These are phyloP conservation scores for Linaria vulgaris DNA, from an alignment of 257 asterid species.

Conservation along the genomic window DNA sequence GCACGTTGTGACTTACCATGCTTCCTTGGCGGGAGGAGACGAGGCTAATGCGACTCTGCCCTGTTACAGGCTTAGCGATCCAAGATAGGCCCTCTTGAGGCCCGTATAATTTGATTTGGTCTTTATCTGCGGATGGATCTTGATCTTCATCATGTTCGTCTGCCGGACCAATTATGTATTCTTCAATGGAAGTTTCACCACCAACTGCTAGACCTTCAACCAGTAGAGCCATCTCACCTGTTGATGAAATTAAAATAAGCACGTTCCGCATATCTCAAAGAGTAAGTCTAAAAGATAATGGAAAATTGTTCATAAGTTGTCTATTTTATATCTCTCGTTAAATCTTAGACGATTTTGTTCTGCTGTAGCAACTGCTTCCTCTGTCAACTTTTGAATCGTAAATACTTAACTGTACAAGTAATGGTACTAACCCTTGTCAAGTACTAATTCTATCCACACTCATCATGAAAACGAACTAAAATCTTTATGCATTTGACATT, in stretches of 20 bases:
- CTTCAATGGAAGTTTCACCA: slow-evolving; percentile 65
- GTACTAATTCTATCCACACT: not conserved
- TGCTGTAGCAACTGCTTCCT: too few relatives aligned
- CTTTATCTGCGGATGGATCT: slow-evolving; percentile 38
- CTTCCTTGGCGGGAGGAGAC: slow-evolving; percentile 73
- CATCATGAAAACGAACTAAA: not conserved
- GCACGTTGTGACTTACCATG: slow-evolving; percentile 48
- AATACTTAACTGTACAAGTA: not conserved
- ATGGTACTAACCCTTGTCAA: not conserved
- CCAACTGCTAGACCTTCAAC: slow-evolving; percentile 76
- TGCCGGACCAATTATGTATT: slow-evolving; percentile 66
- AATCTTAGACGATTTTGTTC: too few relatives aligned
- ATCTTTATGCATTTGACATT: not conserved
- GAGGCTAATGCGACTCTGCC: slow-evolving; percentile 57
- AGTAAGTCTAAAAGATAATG: too few relatives aligned
- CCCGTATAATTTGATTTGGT: slow-evolving; percentile 61
- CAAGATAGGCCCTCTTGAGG: slow-evolving; percentile 75
- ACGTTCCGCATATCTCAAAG: not conserved
- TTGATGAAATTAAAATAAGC: slow-evolving; percentile 20
- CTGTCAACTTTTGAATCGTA: too few relatives aligned
- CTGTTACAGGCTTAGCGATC: slow-evolving; percentile 61
- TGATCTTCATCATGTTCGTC: slow-evolving; percentile 49
- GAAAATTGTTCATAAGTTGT: too few relatives aligned
- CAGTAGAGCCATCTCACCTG: slow-evolving; percentile 78
- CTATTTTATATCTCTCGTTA: too few relatives aligned